Evolutionary conservation across 1,284 basidiomycete genomes (phyloP), one percentile per base, ranked within the genome.

Genomic region (Austropuccinia psidii): DNA sequence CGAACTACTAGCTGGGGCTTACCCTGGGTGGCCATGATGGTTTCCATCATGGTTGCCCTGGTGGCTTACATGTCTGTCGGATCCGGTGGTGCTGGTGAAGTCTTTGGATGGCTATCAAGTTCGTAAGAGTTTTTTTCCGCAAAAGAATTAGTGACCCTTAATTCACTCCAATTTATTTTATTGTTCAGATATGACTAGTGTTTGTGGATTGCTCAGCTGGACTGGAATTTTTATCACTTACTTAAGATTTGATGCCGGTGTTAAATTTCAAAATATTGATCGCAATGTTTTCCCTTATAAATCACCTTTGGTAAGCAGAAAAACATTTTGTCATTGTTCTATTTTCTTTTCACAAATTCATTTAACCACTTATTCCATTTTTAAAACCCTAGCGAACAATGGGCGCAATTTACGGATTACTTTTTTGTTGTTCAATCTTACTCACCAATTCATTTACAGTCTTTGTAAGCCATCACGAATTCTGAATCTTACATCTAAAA

Each of bases 181-280:
- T 54, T 39, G 65, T 24, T 21, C 77, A 27, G 80, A 78, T 75
- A 78, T 85, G 75, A 78, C 84, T 76, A 80, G 81, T 74, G 78
- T 86, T 24, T 83, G 85, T 8, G 88, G 88, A 50, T 80, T 89
- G 70, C 84, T 90, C 82, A 89, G 89, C 13, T 95, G 92, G 92
- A 88, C 89, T 78, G 89, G 87, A 75, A 94, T 94, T 78, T 84
- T 84, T 45, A 77, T 91, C 66, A 90, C 88, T 4, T 92, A 93
- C 80, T 80, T 91, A 72, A 87, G 89, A 43, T 94, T 93, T 84
- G 84, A 90, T 79, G 79, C 83, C 5, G 92, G 90, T 47, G 79
- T 90, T 79, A 87, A 88, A 78, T 87, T 82, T 0, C 92, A 94
- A 78, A 89, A 89, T 27, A 85, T 87, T 76, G 83, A 88, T 75